These are phyloP conservation scores for Fonsecaea pedrosoi DNA, from an alignment of 2,329 filamentous ascomycete species.

Conservation along the genomic window DNA sequence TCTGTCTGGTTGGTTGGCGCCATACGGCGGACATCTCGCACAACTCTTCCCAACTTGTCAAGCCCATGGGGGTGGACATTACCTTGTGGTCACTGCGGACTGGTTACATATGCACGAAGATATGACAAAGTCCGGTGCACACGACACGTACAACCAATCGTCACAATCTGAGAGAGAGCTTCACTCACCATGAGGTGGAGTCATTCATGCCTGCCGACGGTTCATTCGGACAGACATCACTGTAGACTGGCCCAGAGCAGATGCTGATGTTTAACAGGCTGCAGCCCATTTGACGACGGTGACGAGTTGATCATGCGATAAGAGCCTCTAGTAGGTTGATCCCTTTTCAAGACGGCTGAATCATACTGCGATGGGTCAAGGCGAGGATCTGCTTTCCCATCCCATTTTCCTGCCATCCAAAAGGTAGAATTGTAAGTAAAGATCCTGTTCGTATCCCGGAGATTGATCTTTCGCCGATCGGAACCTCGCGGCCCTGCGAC, in stretches of 20 bases:
- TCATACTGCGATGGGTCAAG: background rate
- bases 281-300: background rate
- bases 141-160: background rate
- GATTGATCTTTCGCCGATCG: background rate
- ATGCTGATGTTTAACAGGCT: background rate
- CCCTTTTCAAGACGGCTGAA: background rate
- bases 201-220: background rate
- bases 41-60: too few relatives aligned
- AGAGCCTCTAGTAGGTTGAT: background rate
- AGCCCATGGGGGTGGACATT: background rate
- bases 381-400: background rate
- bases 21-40: too few relatives aligned
- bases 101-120: background rate
- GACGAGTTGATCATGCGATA: background rate
- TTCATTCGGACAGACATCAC: background rate
- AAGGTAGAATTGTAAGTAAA: too few relatives aligned
- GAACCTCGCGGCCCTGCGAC: background rate
- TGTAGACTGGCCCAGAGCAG: background rate
- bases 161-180: background rate
- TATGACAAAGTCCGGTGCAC: background rate
- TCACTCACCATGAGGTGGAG: background rate
- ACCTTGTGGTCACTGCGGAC: background rate
- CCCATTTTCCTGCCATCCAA: too few relatives aligned
- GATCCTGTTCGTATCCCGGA: background rate
- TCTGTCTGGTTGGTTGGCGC: too few relatives aligned